Base-by-base conservation (phyloP, 768 basidiomycete species). In the Thelephora aurantiotincta region DNA sequence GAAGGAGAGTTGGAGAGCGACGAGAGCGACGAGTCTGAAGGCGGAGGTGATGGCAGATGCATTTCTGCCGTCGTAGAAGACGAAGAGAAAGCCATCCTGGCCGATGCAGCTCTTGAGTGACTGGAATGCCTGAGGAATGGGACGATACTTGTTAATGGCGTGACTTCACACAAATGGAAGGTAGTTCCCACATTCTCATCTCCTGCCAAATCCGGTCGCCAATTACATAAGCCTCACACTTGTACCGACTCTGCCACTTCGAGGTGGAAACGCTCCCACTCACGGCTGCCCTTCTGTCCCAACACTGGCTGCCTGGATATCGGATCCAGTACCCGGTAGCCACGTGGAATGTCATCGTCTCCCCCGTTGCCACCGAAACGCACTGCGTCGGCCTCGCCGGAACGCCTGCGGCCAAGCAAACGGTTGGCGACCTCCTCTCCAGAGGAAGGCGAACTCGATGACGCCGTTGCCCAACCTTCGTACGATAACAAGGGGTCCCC, bases 371-470 rank as follows among this genome's bases (percentile, higher is more conserved):
- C 67, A 20, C 54, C 61, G 44, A 87, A 87, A 65, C 73, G 85
- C 50, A 66, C 64, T 46, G 77, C 78, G 23, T 77, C 78, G 34
- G 60, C 63, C 43, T 75, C 78, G 12, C 70, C 75, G 42, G 64
- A 66, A 1, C 63, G 68, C 49, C 61, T 64, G 35, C 69, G 80
- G 45, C 69, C 74, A 9, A 34, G 61, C 5, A 86, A 87, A 57
- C 70, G 81, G 38, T 66, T 59, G 16, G 67, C 69, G 7, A 71
- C 79, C 2, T 80, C 64, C 1, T 71, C 83, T 1, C 84, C 84
- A 44, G 86, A 89, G 62, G 86, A 89, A 59, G 86, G 86, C 50
- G 86, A 89, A 55, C 65, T 89, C 44, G 83, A 85, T 63, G 84
- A 87, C 60, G 65, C 61, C 36, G 57, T 52, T 48, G 52, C 59